Base-by-base conservation (phyloP, 2,329 filamentous ascomycete genomes). In the Scopulariopsis brevicaulis region DNA sequence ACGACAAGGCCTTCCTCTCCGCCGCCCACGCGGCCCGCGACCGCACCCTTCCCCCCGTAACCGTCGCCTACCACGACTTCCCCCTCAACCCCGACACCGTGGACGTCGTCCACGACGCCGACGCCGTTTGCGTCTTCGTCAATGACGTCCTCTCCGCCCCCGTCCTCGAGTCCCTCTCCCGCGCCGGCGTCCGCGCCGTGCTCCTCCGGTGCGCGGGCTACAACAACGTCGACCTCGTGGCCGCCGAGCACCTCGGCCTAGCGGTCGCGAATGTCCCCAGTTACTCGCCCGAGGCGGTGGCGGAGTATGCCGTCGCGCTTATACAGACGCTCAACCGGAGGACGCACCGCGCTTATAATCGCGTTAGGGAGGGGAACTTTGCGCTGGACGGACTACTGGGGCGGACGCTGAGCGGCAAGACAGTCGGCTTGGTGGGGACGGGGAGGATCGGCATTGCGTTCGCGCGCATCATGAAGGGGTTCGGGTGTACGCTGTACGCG, bases 311-410 rank as follows among this genome's bases (percentile, higher is more conserved):
- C 48, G 77, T 87, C n/a, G 82, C 83, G 1, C 73, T 87, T 60
- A 74, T 87, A 57, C 83, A 86, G 71, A 85, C 84, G 1, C 74
- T 87, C 51, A 85, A 87, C 67, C 81, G 85, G 51, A 81, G 84
- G 65, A 86, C 82, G 15, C 85, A 87, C 67, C 80, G 82, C 24
- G 82, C 84, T 3, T 87, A 85, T 69, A 85, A 84, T 67, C 81
- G 85, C 28, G 84, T 86, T 22, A 80, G 84, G 51, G 83, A 87
- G 68, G 83, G 81, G 55, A 87, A 88, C 67, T 88, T 87, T 66
- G 78, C 77, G 52, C 78, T 88, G 35, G 78, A 85, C 60, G 85
- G 85, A 1, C 69, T 84, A n/a, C 71, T 84, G 18, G 85, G 85
- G 2, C 73, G 70, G 53, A 87, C 83, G 1, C 72, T 88, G 18